Evolutionary conservation across 805 yeast species (phyloP).

Genomic region (Candida broadrunensis): DNA sequence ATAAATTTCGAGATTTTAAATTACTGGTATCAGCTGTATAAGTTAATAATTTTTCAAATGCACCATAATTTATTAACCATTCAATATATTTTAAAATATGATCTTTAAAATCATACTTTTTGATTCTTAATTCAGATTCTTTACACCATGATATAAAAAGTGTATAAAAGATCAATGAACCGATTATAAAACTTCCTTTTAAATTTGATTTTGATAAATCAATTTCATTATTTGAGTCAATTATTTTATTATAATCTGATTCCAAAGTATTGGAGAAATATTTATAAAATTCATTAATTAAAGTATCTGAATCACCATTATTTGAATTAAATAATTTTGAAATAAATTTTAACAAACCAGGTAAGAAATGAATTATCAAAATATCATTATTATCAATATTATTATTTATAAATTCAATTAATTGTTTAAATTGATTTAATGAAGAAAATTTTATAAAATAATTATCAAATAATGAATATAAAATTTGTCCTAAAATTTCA

Average conservation of each 20-base stretch:
- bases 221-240: slow-evolving; percentile 18
- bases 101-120: slow-evolving; percentile 49
- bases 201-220: slow-evolving; percentile 31
- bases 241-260: slow-evolving; percentile 18
- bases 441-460: slow-evolving; percentile 26
- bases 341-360: slow-evolving; percentile 50
- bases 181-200: slow-evolving; percentile 39
- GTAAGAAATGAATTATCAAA: slow-evolving; percentile 61
- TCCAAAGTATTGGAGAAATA: slow-evolving; percentile 29
- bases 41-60: slow-evolving; percentile 64
- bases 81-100: slow-evolving; percentile 61
- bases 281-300: slow-evolving; percentile 30
- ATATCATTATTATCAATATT: slow-evolving; percentile 58
- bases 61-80: slow-evolving; percentile 59
- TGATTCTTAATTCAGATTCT: slow-evolving; percentile 34
- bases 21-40: slow-evolving; percentile 56
- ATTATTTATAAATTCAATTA: slow-evolving; percentile 44
- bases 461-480: slow-evolving; percentile 48
- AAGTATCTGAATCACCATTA: slow-evolving; percentile 16
- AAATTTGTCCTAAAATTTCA: slow-evolving; percentile 65
- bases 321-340: slow-evolving; percentile 34
- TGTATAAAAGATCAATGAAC: slow-evolving; percentile 50
- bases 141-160: slow-evolving; percentile 70
- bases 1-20: slow-evolving; percentile 26
- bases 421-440: slow-evolving; percentile 28